Conservation (phyloP, 495 filamentous ascomycete genomes). For the Apiosordaria backusii region DNA sequence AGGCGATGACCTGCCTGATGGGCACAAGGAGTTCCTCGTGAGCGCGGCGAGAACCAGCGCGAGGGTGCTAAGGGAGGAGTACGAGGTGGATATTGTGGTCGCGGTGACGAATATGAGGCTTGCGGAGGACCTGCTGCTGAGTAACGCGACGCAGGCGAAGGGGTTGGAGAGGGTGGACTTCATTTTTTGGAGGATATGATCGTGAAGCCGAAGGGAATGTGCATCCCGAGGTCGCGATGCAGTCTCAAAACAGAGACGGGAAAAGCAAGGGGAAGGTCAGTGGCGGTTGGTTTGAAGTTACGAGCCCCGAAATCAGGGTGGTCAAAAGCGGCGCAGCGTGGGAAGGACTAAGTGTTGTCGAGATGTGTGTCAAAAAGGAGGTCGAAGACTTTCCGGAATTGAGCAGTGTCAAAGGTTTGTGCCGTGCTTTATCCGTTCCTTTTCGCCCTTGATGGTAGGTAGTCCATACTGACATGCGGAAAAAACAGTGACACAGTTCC, state of each 20-base stretch:
- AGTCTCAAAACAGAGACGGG: neutral
- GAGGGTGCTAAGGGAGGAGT: neutral
- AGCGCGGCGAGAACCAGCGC: neutral
- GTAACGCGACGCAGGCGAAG: neutral
- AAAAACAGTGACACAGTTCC: neutral
- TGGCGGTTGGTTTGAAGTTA: neutral
- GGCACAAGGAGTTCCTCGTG: neutral
- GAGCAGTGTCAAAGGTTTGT: neutral
- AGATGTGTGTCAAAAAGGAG: neutral
- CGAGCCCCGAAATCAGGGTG: neutral
- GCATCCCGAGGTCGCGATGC: neutral
- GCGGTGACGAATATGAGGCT: constrained; percentile 4
- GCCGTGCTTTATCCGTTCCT: neutral
- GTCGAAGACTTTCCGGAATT: neutral
- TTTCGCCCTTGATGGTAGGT: neutral
- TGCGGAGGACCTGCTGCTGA: neutral
- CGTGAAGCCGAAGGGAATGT: neutral
- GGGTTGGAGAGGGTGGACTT: neutral
- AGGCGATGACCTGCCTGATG: neutral
- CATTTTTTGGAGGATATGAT: constrained; percentile 3
- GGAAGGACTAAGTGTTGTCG: neutral
- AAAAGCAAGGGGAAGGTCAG: neutral
- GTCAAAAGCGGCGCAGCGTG: neutral
- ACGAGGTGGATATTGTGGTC: neutral
- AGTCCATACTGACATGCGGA: neutral